These are phyloP conservation scores for Globisporangium takayamanum DNA, from an alignment of 352 stramenopile genomes.

Conservation along the genomic window DNA sequence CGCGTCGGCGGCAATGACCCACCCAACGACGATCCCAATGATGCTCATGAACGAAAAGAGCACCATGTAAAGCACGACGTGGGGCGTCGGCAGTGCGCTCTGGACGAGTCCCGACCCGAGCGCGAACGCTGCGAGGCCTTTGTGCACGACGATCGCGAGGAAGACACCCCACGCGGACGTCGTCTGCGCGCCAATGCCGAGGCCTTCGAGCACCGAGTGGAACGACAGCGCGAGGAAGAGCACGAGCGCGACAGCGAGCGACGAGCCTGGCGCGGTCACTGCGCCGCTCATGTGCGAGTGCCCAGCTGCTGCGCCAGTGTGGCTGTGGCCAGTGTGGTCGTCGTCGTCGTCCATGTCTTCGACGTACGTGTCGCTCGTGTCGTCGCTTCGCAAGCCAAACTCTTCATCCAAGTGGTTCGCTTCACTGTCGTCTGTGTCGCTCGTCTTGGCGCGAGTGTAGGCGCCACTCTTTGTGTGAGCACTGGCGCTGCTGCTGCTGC, in stretches of 20 bases:
- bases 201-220: conserved; percentile 72
- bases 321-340: conserved; percentile 16
- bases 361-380: conserved; percentile 30
- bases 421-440: conserved; percentile 16
- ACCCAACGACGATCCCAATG: conserved; percentile 42
- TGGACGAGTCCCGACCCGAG: conserved; percentile 62
- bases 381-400: conserved; percentile 31
- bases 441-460: conserved; percentile 23
- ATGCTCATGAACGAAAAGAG: conserved; percentile 55
- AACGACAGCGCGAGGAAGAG: conserved; percentile 76
- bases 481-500: conserved; percentile 1
- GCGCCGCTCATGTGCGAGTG: conserved; percentile 30
- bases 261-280: conserved; percentile 14
- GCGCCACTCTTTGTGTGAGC: not conserved
- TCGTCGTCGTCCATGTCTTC: conserved; percentile 39
- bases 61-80: conserved; percentile 45
- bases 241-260: conserved; percentile 57
- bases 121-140: conserved; percentile 68
- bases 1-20: conserved; percentile 28
- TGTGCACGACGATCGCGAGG: conserved; percentile 72
- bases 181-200: conserved; percentile 67
- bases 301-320: conserved; percentile 1
- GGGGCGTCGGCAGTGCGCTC: conserved; percentile 36
- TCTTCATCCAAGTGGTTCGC: conserved; percentile 23
- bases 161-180: conserved; percentile 72